Evolutionary conservation across 2,329 filamentous ascomycete genomes (phyloP).

Genomic region (Setomelanomma holmii): DNA sequence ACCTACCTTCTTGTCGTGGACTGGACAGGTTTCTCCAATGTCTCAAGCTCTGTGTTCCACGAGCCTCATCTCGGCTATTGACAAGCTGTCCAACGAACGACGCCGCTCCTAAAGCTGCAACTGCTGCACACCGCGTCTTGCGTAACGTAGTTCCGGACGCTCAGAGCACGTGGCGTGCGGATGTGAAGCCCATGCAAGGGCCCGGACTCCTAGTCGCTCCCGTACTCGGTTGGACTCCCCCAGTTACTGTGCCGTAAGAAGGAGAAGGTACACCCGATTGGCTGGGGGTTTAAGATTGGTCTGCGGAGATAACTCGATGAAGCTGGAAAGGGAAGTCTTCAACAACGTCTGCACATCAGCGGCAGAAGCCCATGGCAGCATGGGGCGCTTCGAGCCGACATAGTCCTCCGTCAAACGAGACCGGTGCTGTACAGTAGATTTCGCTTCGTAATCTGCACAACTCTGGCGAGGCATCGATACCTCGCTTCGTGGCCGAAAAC

Average conservation of each 20-base stretch:
- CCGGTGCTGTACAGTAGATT: not conserved
- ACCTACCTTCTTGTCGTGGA: slow-evolving; percentile 21
- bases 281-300: slow-evolving; percentile 6
- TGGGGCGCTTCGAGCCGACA: slow-evolving; percentile 1
- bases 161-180: slow-evolving; percentile 12
- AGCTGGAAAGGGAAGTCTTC: not conserved
- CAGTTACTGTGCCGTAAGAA: slow-evolving; percentile 6
- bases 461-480: slow-evolving; percentile 1
- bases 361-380: not conserved
- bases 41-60: slow-evolving; percentile 20
- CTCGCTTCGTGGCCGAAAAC: slow-evolving; percentile 2
- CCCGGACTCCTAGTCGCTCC: not conserved
- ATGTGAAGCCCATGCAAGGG: slow-evolving; percentile 9
- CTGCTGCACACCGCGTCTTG: slow-evolving; percentile 21
- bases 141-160: slow-evolving; percentile 17
- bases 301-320: not conserved
- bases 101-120: slow-evolving; percentile 23
- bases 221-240: slow-evolving; percentile 10
- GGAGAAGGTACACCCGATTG: slow-evolving; percentile 16
- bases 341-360: not conserved
- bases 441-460: not conserved
- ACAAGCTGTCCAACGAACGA: slow-evolving; percentile 23
- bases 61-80: slow-evolving; percentile 37
- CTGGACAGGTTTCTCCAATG: slow-evolving; percentile 10
- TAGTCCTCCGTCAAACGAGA: not conserved